phyloP scores from a whole-genome alignment of 2,329 filamentous ascomycete species.

The Fusarium tuaranense region DNA sequence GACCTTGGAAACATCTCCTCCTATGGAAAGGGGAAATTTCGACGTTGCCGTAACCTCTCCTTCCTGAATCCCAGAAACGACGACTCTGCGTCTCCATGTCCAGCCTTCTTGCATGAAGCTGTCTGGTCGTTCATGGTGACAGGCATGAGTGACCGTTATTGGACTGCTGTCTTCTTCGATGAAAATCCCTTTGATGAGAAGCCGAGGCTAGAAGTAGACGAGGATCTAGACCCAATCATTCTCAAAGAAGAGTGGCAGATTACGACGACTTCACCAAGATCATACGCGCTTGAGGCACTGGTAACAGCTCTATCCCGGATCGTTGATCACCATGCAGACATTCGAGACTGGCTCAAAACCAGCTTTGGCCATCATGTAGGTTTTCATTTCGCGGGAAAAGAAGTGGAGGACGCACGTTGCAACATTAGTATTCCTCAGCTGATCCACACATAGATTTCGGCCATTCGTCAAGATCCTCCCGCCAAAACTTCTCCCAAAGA shows the following conservation, averaged over 20 bases:
- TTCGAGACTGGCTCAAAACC: not conserved
- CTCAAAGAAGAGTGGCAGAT: not conserved
- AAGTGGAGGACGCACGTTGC: not conserved
- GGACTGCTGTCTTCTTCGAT: not conserved
- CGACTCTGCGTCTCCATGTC: not conserved
- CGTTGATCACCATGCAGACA: not conserved
- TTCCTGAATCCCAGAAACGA: not conserved
- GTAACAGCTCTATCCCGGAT: not conserved
- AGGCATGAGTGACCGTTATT: not conserved
- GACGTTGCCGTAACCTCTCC: not conserved
- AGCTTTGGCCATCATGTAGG: not conserved
- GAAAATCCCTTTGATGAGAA: not conserved
- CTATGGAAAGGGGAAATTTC: no score
- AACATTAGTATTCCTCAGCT: not conserved
- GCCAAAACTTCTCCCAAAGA: not conserved
- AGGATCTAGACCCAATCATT: not conserved
- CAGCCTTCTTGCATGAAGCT: not conserved
- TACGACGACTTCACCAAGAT: not conserved
- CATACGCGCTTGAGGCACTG: not conserved
- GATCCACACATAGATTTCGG: not conserved
- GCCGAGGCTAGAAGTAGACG: not conserved
- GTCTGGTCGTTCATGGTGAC: not conserved
- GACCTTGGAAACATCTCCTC: not conserved
- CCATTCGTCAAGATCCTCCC: not conserved
- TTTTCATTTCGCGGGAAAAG: not conserved